Conservation (phyloP, 1,284 basidiomycete species). For the Entoloma clypeatum region DNA sequence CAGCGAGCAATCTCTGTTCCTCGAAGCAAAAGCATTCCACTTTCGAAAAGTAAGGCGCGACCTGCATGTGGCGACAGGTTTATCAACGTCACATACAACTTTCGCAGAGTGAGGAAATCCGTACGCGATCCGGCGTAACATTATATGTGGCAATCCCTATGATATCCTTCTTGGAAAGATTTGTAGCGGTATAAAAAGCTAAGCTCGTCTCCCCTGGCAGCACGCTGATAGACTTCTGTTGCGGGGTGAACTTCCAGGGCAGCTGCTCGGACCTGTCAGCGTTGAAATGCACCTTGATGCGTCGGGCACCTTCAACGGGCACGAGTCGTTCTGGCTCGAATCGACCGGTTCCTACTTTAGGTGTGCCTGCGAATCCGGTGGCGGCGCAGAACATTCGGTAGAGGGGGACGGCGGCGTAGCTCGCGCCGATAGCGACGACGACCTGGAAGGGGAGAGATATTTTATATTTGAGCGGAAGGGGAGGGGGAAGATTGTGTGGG, state of each 20-base stretch:
- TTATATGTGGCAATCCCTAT: conserved; percentile 99
- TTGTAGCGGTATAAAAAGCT: conserved; percentile 96
- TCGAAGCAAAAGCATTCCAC: conserved; percentile 99
- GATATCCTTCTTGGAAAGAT: conserved; percentile 81
- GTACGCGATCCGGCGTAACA: conserved; percentile 86
- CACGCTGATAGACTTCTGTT: conserved; percentile 88
- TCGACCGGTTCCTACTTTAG: conserved; percentile 79
- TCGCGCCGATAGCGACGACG: conserved; percentile 76
- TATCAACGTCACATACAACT: background rate
- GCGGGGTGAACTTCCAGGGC: conserved; percentile 92
- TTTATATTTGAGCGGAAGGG: conserved; percentile 4
- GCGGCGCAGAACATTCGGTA: conserved; percentile 98
- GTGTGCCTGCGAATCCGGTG: conserved; percentile 95
- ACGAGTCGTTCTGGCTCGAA: conserved; percentile 83
- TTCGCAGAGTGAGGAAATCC: conserved; percentile 24
- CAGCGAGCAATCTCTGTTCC: conserved; percentile 92
- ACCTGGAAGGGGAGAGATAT: conserved; percentile 46
- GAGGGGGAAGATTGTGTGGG: background rate
- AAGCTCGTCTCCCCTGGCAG: conserved; percentile 95
- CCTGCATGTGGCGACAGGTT: conserved; percentile 43
- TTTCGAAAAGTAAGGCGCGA: conserved; percentile 98
- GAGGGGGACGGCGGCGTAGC: conserved; percentile 95
- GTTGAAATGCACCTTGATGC: conserved; percentile 95
- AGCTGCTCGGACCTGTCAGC: conserved; percentile 87
- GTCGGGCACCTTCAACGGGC: conserved; percentile 61